phyloP scores from a whole-genome alignment of 2,329 filamentous ascomycete genomes.

The Hawksworthiomyces lignivorus region DNA sequence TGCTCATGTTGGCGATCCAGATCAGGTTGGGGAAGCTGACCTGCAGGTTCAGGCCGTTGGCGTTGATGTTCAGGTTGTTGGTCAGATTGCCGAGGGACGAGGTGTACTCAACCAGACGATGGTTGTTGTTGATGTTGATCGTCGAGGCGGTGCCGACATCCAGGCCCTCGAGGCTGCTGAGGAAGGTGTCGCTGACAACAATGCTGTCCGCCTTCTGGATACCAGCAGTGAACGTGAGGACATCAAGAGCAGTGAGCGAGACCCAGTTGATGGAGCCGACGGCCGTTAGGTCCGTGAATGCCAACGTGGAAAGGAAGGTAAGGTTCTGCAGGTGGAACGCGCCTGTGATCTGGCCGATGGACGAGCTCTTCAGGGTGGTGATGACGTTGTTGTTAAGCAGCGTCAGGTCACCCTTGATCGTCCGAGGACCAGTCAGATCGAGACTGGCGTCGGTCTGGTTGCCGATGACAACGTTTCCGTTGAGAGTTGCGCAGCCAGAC shows the following conservation, averaged over 20 bases:
- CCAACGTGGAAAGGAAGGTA: conserved; percentile 60
- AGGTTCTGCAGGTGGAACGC: conserved; percentile 63
- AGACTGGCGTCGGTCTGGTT: conserved; percentile 49
- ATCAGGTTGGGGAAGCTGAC: conserved; percentile 71
- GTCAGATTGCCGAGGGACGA: conserved; percentile 73
- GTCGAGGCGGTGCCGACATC: conserved; percentile 64
- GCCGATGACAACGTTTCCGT: conserved; percentile 60
- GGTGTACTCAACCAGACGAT: conserved; percentile 64
- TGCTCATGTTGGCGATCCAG: conserved; percentile 71
- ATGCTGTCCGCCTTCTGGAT: conserved; percentile 63
- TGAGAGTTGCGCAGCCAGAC: conserved; percentile 57
- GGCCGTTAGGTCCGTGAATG: conserved; percentile 55
- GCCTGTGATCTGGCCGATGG: conserved; percentile 59
- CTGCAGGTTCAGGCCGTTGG: conserved; percentile 68
- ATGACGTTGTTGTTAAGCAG: conserved; percentile 54
- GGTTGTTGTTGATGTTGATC: conserved; percentile 88
- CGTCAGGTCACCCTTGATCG: conserved; percentile 50
- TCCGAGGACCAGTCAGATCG: conserved; percentile 50
- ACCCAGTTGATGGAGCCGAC: conserved; percentile 64
- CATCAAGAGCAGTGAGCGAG: conserved; percentile 56
- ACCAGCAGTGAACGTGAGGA: conserved; percentile 37
- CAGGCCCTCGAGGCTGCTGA: conserved; percentile 72
- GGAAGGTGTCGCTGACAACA: conserved; percentile 76
- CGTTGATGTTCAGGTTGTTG: conserved; percentile 61
- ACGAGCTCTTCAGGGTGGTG: conserved; percentile 52